Percentiles rank a stretch among this genome's conserved stretches.
Conservation (phyloP, 306 rosid genomes). For the Senna siamea region DNA sequence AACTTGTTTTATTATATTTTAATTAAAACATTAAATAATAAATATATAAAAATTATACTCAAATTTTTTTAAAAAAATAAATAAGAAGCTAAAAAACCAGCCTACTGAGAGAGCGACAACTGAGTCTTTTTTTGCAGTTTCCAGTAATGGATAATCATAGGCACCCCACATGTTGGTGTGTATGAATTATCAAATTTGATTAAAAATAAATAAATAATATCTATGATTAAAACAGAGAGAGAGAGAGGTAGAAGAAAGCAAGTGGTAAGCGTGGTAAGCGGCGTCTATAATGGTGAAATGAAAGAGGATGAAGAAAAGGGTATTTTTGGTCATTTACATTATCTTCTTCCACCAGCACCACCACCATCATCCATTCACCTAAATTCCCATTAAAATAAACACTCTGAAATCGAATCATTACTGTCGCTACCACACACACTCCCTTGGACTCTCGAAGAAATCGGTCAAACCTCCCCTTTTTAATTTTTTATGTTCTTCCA, state of each 20-base stretch:
- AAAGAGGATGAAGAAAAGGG: not conserved
- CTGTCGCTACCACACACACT: conserved; percentile 43
- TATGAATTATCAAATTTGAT: no score
- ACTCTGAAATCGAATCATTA: conserved; percentile 45
- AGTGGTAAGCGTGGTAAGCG: conserved; percentile 47
- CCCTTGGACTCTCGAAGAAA: conserved; percentile 43
- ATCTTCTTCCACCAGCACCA: not conserved
- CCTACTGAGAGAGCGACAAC: not conserved
- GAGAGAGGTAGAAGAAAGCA: not conserved
- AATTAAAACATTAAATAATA: no score
- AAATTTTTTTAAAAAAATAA: no score
- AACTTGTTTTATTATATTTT: no score
- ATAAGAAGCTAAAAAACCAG: not conserved
- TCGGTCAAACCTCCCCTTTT: conserved; percentile 49
- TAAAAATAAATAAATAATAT: no score
- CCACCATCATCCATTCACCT: not conserved
- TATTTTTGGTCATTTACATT: not conserved
- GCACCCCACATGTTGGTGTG: not conserved
- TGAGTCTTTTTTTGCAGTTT: not conserved
- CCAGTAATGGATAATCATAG: not conserved
- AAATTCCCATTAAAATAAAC: conserved; percentile 25
- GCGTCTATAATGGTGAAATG: conserved; percentile 42
- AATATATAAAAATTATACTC: no score
- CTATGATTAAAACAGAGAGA: not conserved
- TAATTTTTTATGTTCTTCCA: not conserved